Base-by-base conservation (phyloP, 768 basidiomycete genomes). In the Macrolepiota dolichaula region DNA sequence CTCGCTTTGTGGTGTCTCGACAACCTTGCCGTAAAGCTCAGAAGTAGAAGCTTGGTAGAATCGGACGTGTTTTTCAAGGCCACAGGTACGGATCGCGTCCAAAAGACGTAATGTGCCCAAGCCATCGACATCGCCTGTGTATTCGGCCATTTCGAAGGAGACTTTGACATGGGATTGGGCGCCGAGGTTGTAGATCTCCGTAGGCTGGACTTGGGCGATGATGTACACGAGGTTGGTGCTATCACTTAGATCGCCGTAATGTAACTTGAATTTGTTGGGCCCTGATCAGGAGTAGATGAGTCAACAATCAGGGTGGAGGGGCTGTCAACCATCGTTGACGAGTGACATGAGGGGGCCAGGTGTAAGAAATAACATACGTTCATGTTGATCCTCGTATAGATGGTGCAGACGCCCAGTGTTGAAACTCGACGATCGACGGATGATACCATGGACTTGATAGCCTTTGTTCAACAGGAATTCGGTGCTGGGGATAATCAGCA, bases 91-190 rank as follows among this genome's bases (percentile, higher is more conserved):
- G 73, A 98, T 88, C 57, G 96, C 96, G 69, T 98, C 96, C 61
- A 98, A 89, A 61, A 98, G 85, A 67, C 96, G 92, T 51, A 98
- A 85, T 5, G 96, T 98, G 57, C 96, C 96, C 42, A 98, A 82
- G 7, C 89, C 96, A 68, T 98, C 96, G 52, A 98, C 96, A 70
- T 98, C 96, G 54, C 92, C 95, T 0, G 96, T 98, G 78, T 98
- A 98, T 76, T 98, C 96, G 25, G 96, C 93, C 94, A 98, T 96
- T 75, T 98, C 96, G 74, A 98, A 98, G 27, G 95, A 97, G 65
- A 98, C 96, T 75, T 98, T 98, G 80, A 98, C 96, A 78, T 98
- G 96, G 46, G 92, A 94, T 74, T 98, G 96, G 15, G 96, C 96
- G 49, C 94, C 96, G 55, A 98, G 88, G 75, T 98, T 98, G 85